phyloP scores from a whole-genome alignment of 1,284 basidiomycete genomes.

The Salmacisia buchloeana region DNA sequence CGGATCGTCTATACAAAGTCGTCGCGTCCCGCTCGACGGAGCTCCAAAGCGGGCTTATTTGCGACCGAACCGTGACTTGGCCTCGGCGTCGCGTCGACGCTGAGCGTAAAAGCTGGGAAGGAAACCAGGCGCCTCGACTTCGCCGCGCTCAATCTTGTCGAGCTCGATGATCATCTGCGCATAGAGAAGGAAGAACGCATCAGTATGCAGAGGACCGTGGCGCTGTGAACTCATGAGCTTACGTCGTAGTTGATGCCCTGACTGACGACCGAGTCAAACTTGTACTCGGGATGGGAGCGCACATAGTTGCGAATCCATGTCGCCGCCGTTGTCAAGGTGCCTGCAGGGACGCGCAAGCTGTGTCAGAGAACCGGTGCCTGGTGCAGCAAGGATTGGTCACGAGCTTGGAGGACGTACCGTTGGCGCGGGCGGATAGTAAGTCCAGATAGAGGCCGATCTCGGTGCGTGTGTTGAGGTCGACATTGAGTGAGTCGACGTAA shows the following conservation, averaged over 20 bases:
- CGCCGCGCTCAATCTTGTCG: conserved; percentile 66
- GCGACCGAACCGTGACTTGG: background rate
- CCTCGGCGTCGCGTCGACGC: conserved; percentile 1
- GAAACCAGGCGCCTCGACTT: conserved; percentile 40
- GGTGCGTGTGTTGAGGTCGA: conserved; percentile 61
- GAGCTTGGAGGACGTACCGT: conserved; percentile 57
- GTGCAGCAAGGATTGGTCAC: background rate
- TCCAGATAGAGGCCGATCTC: conserved; percentile 60
- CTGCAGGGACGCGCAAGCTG: background rate
- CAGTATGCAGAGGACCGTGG: background rate
- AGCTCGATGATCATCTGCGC: conserved; percentile 67
- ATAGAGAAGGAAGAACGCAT: background rate
- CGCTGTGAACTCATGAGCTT: background rate
- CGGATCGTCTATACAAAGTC: too few relatives aligned
- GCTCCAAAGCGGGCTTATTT: too few relatives aligned
- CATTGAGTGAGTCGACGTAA: conserved; percentile 82
- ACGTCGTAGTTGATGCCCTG: conserved; percentile 87
- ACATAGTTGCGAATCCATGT: conserved; percentile 92
- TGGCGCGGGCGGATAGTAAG: conserved; percentile 59
- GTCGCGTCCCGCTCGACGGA: too few relatives aligned
- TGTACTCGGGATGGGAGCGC: conserved; percentile 79
- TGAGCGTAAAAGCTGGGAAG: conserved; percentile 42
- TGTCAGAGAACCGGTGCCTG: background rate
- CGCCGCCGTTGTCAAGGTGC: conserved; percentile 79
- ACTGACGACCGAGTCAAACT: conserved; percentile 80